Evolutionary conservation across 164 flowering plant species (phyloP), one percentile per base, ranked within the genome.

Genomic region (Liriodendron chinense): DNA sequence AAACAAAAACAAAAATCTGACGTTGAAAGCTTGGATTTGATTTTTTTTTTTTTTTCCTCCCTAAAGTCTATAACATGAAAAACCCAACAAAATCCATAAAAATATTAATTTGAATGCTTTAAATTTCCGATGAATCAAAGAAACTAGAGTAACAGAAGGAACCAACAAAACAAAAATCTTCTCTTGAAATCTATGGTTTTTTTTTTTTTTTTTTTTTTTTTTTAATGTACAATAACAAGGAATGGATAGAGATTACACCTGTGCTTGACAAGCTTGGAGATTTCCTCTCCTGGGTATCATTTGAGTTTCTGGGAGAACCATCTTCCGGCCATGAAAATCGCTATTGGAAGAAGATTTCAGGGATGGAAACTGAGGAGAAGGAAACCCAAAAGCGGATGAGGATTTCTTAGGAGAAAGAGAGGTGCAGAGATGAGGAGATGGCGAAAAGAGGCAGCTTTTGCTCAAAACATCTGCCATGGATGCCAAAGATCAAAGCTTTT

Each of bases 401-500:
- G 72, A 61, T 10, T 71, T 70, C 18, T 67, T 71, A 1, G 77
- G 79, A 22, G 81, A 70, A 56, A 48, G 47, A 69, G 76, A 74
- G 21, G 34, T 1, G 64, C 70, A 24, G 74, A 57, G 71, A 48
- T 50, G 80, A 10, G 76, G 65, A 34, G 48, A 73, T 1, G 80
- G 74, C 3, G 76, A 61, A 53, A 78, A 25, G 77, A 80, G 78
- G 68, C 56, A 74, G 14, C 72, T 57, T 23, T 76, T 78, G 76
- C 73, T 72, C 76, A 84, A 70, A 23, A 82, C 66, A 34, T 83
- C 78, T 9, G 83, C 84, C 89, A 81, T 80, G 47, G 24, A 34
- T 43, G 23, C 28, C 57, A 65, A 53, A 66, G 3, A 26, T 68
- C 10, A 16, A 68, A 68, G 22, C 21, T 70, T 70, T 70, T 13